These are phyloP conservation scores for Nigrospora sphaerica DNA, from an alignment of 2,329 filamentous ascomycete genomes.

Conservation along the genomic window DNA sequence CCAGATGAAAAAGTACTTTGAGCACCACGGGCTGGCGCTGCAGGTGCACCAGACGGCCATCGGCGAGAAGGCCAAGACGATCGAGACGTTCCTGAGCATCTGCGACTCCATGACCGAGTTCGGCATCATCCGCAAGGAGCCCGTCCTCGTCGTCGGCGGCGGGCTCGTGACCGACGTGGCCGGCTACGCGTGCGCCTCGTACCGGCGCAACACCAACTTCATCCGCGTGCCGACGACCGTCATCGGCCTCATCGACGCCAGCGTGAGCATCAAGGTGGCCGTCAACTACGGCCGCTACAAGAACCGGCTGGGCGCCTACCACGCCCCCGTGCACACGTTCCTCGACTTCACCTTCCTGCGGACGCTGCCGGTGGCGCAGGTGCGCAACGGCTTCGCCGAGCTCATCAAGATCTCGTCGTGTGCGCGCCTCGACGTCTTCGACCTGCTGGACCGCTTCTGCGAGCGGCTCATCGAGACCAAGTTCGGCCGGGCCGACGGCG, in stretches of 20 bases:
- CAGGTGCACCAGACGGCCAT: constrained; percentile 67
- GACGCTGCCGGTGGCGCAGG: constrained; percentile 58
- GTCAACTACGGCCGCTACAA: constrained; percentile 74
- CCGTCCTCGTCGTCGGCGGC: constrained; percentile 59
- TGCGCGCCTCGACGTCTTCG: constrained; percentile 57
- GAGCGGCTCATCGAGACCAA: constrained; percentile 58
- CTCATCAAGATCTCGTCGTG: constrained; percentile 71
- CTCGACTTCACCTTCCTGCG: constrained; percentile 68
- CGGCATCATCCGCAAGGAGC: constrained; percentile 62
- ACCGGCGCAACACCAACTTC: constrained; percentile 66
- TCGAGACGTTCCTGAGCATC: constrained; percentile 61
- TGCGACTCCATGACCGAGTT: constrained; percentile 70
- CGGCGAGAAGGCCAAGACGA: constrained; percentile 68
- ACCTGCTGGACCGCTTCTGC: constrained; percentile 62
- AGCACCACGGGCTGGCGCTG: constrained; percentile 54
- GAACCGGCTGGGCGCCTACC: constrained; percentile 67
- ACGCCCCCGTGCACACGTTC: constrained; percentile 65
- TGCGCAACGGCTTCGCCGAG: constrained; percentile 68
- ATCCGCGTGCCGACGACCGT: constrained; percentile 69
- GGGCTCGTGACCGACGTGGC: constrained; percentile 68
- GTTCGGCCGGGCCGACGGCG: constrained; percentile 55
- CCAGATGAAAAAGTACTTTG: constrained; percentile 60
- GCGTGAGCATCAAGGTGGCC: constrained; percentile 71
- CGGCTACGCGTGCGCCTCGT: constrained; percentile 65
- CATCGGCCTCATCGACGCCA: constrained; percentile 69